These are phyloP conservation scores for Fusarium duplospermum DNA, from an alignment of 2,329 filamentous ascomycete genomes.

Conservation along the genomic window DNA sequence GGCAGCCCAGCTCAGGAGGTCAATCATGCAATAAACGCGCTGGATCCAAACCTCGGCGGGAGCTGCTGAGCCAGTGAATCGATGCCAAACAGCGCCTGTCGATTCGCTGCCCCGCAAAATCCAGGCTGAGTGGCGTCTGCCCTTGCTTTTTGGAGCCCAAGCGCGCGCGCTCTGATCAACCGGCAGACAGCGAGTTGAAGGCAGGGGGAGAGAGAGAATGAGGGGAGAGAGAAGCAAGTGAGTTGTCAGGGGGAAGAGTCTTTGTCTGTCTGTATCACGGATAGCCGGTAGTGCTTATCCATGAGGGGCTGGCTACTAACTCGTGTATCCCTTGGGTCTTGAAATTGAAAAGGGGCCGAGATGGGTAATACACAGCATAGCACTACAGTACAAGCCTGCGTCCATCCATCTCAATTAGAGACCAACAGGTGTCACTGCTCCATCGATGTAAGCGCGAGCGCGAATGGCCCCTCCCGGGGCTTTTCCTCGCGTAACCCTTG, in stretches of 20 bases:
- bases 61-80: conserved; percentile 23
- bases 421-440: conserved; percentile 11
- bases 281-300: neutral
- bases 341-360: conserved; percentile 26
- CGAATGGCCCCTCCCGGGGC: neutral
- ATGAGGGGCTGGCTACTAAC: neutral
- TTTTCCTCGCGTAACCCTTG: neutral
- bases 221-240: neutral
- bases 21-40: conserved; percentile 22
- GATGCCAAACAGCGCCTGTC: neutral
- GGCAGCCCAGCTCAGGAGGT: conserved; percentile 7
- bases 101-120: conserved; percentile 34
- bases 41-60: conserved; percentile 21
- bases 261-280: neutral
- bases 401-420: neutral
- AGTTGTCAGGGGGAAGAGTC: neutral
- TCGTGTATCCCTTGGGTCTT: conserved; percentile 1
- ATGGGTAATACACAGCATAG: neutral
- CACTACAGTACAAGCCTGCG: neutral
- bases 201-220: conserved; percentile 13
- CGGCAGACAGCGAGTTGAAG: conserved; percentile 18
- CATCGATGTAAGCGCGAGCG: conserved; percentile 25
- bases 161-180: conserved; percentile 31
- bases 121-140: conserved; percentile 25
- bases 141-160: conserved; percentile 13